Percentiles rank a stretch among this genome's conserved stretches.
These are phyloP conservation scores for Alternaria sp. DNA, from an alignment of 2,329 filamentous ascomycete species.

Conservation along the genomic window DNA sequence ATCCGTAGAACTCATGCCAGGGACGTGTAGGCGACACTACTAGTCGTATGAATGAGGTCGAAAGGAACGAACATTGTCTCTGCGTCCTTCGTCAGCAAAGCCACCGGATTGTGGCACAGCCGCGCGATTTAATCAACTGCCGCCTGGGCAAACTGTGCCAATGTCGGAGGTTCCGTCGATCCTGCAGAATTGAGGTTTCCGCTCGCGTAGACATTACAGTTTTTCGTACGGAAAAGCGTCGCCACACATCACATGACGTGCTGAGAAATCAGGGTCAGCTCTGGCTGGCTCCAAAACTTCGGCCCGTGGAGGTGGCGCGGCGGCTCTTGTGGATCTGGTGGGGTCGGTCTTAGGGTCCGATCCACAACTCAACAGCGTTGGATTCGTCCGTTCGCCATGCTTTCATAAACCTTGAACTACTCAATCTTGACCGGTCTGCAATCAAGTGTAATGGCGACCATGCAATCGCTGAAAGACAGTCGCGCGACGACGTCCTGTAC, in stretches of 20 bases:
- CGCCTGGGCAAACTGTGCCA: neutral
- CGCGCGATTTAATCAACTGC: neutral
- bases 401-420: conserved; percentile 3
- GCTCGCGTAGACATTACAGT: neutral
- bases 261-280: conserved; percentile 1
- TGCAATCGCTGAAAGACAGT: conserved; percentile 35
- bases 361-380: conserved; percentile 1
- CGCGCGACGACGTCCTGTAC: conserved; percentile 49
- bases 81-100: neutral
- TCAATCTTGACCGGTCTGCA: neutral
- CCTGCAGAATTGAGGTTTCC: neutral
- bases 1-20: neutral
- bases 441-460: conserved; percentile 3
- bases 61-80: neutral
- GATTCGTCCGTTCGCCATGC: conserved; percentile 4
- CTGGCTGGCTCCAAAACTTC: neutral
- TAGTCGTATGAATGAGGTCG: neutral
- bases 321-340: conserved; percentile 8
- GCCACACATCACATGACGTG: conserved; percentile 10
- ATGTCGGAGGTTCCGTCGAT: neutral
- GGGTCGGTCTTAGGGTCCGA: conserved; percentile 7
- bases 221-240: neutral
- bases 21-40: neutral
- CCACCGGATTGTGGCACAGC: neutral
- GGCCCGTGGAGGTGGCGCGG: conserved; percentile 12